These are phyloP conservation scores for Skeletonema grethae DNA, from an alignment of 108 stramenopile species.

Conservation along the genomic window DNA sequence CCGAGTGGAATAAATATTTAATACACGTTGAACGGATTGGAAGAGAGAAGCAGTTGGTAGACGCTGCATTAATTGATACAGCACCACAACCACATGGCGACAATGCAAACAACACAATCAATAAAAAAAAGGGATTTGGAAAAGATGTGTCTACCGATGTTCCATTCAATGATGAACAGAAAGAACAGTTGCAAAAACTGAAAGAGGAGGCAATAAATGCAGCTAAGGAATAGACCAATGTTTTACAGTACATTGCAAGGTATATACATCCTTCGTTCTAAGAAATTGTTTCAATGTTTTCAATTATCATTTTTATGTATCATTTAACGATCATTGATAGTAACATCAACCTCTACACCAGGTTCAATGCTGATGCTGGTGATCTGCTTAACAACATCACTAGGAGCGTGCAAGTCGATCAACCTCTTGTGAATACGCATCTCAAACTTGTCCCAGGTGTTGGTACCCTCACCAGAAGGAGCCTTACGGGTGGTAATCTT, in stretches of 20 bases:
- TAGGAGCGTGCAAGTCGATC: constrained; percentile 96
- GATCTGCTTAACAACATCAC: constrained; percentile 98
- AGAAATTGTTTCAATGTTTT: background rate
- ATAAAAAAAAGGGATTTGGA: background rate
- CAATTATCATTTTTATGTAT: constrained; percentile 7
- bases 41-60: constrained; percentile 6
- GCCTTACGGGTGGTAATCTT: constrained; percentile 98
- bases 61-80: background rate
- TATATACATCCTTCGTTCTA: no score
- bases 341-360: constrained; percentile 98
- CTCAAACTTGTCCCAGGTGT: constrained; percentile 99
- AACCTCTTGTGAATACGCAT: constrained; percentile 99
- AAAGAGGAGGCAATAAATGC: background rate
- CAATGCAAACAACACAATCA: background rate
- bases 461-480: constrained; percentile 99
- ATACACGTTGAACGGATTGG: constrained; percentile 2
- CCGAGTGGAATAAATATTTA: background rate
- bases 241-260: no score
- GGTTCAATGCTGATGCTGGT: constrained; percentile 99
- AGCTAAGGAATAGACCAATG: background rate
- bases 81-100: background rate
- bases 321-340: constrained; percentile 86
- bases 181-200: background rate
- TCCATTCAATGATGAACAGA: background rate
- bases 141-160: background rate